Evolutionary conservation across 306 rosid species (phyloP), one percentile per base, ranked within the genome.

Genomic region (Glycine tomentella): DNA sequence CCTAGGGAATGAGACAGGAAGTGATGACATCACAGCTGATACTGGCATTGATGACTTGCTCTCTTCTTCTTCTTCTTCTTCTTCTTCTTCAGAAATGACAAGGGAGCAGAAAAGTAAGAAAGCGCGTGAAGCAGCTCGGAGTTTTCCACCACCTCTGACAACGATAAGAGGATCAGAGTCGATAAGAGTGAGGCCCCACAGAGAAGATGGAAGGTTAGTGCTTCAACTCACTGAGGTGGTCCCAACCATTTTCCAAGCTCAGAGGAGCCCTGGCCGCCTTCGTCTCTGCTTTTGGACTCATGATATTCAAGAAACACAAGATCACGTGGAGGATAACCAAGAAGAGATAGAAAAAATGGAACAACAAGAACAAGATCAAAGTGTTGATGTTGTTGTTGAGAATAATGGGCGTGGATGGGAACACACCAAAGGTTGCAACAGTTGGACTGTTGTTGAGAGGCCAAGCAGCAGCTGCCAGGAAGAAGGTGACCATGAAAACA

Each of bases 131-230:
- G 62, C 48, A 36, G 40, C 5, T 80, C 40, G 85, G 9, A 83
- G 5, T 92, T 90, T 70, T 78, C 99, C 99, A 1, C 99, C 99
- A 15, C 99, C 98, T 16, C 80, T 95, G 90, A 93, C 97, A 9
- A 93, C 97, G 7, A 90, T 95, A 71, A 87, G 96, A 7, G 98
- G 95, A 46, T 55, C 67, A 1, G 90, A 89, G 5, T 87, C 86
- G 61, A 69, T 93, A 1, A 76, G 69, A 9, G 83, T 93, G 13
- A 86, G 65, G 79, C 87, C 97, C 48, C 95, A 88, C 83, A 87
- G 98, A 17, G 97, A 91, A 69, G 90, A 69, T 38, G 99, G 99
- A n/a, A 74, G 99, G 84, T 70, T 95, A 0, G 84, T 95, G 6
- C 86, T 95, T n/a, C 74, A 87, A 73, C 84, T 87, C 52, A 88